Conservation (phyloP, 768 basidiomycete genomes). For the Panaeolus papilionaceus region DNA sequence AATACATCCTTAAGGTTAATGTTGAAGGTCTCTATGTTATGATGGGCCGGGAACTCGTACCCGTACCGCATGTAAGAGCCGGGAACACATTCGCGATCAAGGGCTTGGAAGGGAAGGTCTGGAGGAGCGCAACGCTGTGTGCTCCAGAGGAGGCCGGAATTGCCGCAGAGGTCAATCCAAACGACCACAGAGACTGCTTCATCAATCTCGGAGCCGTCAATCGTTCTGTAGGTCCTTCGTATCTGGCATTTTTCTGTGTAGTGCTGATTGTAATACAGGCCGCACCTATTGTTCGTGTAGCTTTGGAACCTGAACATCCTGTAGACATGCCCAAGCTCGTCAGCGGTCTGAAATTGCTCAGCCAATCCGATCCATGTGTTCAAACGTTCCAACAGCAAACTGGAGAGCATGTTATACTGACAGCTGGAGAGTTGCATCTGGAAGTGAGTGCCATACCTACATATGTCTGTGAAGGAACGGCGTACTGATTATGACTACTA, state of each 20-base stretch:
- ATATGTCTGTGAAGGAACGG: conserved; percentile 1
- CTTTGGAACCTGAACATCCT: conserved; percentile 83
- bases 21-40: conserved; percentile 89
- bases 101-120: conserved; percentile 89
- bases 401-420: conserved; percentile 95
- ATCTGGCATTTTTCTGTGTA: not conserved
- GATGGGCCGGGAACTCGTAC: conserved; percentile 96
- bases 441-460: conserved; percentile 61
- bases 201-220: conserved; percentile 82
- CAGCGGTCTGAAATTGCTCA: conserved; percentile 84
- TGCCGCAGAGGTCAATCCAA: conserved; percentile 35
- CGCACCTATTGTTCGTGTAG: conserved; percentile 94
- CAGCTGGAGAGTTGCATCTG: conserved; percentile 94
- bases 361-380: conserved; percentile 96
- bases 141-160: conserved; percentile 58
- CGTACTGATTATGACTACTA: conserved; percentile 37
- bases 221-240: conserved; percentile 55
- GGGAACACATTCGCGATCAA: conserved; percentile 95
- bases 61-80: conserved; percentile 81
- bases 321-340: conserved; percentile 91
- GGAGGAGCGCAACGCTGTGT: conserved; percentile 91
- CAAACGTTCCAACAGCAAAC: conserved; percentile 98
- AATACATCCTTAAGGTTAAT: conserved; percentile 62
- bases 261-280: conserved; percentile 46
- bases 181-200: conserved; percentile 55